Conservation (phyloP, 139 green algal species). For the Haematococcus lacustris region DNA sequence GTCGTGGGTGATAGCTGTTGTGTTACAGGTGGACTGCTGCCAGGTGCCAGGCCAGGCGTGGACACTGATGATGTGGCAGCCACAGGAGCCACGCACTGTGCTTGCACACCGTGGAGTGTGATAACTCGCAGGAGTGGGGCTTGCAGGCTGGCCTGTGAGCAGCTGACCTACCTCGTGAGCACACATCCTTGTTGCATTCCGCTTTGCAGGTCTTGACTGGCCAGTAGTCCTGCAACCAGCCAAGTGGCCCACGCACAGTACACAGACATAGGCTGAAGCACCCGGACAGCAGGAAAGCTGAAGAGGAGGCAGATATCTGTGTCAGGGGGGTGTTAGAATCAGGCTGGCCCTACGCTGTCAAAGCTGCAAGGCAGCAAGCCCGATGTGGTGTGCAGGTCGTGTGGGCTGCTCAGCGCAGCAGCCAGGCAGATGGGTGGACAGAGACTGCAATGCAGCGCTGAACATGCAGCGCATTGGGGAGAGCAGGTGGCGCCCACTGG, state of each 20-base stretch:
- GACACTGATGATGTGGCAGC: background rate
- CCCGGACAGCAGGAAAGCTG: too few relatives aligned
- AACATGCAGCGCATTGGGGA: too few relatives aligned
- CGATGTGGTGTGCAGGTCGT: too few relatives aligned
- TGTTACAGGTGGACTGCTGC: background rate
- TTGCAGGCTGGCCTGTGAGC: background rate
- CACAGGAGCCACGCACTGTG: background rate
- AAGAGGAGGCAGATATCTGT: background rate
- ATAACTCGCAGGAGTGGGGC: background rate
- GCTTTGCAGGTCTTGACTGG: background rate
- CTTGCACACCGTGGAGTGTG: background rate
- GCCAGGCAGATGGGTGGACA: too few relatives aligned
- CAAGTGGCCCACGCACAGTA: background rate
- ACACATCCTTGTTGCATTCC: background rate
- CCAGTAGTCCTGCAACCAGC: background rate
- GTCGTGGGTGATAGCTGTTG: background rate
- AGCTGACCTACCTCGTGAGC: background rate
- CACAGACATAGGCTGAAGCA: background rate
- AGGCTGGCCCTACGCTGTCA: too few relatives aligned
- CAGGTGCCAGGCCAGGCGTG: too few relatives aligned
- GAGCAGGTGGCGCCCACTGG: too few relatives aligned
- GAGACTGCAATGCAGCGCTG: too few relatives aligned
- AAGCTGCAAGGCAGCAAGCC: too few relatives aligned
- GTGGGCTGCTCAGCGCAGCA: too few relatives aligned
- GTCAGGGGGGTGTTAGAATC: too few relatives aligned